phyloP scores from a whole-genome alignment of 1,284 basidiomycete species.

The Stygiomarasmius scandens region DNA sequence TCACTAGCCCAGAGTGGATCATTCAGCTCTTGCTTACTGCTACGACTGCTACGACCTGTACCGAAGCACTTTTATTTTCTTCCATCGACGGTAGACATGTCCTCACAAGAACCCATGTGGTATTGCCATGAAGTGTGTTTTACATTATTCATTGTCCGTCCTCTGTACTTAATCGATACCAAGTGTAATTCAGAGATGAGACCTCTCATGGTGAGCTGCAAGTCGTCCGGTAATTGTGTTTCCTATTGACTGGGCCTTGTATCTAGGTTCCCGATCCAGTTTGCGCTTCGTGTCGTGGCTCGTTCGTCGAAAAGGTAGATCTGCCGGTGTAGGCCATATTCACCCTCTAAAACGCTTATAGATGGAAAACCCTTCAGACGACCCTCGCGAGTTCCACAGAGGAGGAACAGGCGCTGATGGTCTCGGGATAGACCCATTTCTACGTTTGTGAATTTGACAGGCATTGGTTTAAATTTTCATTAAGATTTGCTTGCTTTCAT shows the following conservation, averaged over 20 bases:
- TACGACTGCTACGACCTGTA: background rate
- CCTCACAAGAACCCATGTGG: slow-evolving; percentile 72
- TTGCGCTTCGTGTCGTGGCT: slow-evolving; percentile 71
- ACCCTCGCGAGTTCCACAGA: slow-evolving; percentile 66
- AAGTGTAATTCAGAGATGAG: slow-evolving; percentile 81
- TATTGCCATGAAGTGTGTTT: slow-evolving; percentile 71
- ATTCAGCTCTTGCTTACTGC: background rate
- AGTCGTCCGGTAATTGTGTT: slow-evolving; percentile 2
- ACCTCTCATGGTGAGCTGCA: slow-evolving; percentile 66
- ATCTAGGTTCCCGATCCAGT: slow-evolving; percentile 71
- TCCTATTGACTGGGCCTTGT: slow-evolving; percentile 4
- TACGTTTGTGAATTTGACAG: slow-evolving; percentile 40
- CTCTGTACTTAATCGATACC: slow-evolving; percentile 19
- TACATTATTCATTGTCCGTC: background rate
- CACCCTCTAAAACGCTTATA: slow-evolving; percentile 29
- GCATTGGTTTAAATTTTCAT: slow-evolving; percentile 11
- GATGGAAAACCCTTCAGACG: slow-evolving; percentile 74
- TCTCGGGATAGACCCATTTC: slow-evolving; percentile 46
- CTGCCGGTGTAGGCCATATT: slow-evolving; percentile 3
- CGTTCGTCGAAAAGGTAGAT: slow-evolving; percentile 75
- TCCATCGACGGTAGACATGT: slow-evolving; percentile 49
- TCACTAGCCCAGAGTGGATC: no score
- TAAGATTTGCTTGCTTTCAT: background rate
- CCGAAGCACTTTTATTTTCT: background rate
- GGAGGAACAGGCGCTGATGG: slow-evolving; percentile 33